Evolutionary conservation across 176 grass and related monocot genomes (phyloP).

Genomic region (Thinopyrum elongatum): DNA sequence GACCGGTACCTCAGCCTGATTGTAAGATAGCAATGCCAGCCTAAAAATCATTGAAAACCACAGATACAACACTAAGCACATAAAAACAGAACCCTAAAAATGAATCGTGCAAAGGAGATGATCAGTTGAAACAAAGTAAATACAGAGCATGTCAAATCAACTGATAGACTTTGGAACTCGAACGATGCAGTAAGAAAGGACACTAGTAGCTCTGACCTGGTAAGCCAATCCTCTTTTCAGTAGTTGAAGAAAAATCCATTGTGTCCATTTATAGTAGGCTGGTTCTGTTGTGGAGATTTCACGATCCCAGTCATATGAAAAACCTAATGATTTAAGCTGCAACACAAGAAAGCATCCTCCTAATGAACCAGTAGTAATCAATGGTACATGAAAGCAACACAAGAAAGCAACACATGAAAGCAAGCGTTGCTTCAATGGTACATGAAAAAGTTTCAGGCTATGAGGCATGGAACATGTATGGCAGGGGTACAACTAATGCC

Average conservation of each 20-base stretch:
- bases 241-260: slow-evolving; percentile 99
- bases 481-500: neutral
- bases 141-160: neutral
- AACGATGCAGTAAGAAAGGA: neutral
- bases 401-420: no score
- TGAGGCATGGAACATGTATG: neutral
- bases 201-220: slow-evolving; percentile 57
- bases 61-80: slow-evolving; percentile 49
- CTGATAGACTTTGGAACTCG: neutral
- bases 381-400: neutral
- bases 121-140: slow-evolving; percentile 33
- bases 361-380: neutral
- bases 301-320: slow-evolving; percentile 96
- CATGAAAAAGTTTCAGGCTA: slow-evolving; percentile 6
- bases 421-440: neutral
- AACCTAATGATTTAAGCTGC: slow-evolving; percentile 95
- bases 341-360: slow-evolving; percentile 15
- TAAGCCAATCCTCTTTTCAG: slow-evolving; percentile 94
- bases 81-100: slow-evolving; percentile 33
- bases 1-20: slow-evolving; percentile 96
- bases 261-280: slow-evolving; percentile 94
- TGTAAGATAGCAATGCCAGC: slow-evolving; percentile 60
- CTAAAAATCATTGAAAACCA: slow-evolving; percentile 68
- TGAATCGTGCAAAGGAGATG: slow-evolving; percentile 11
- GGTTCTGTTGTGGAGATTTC: slow-evolving; percentile 95